Base-by-base conservation (phyloP, 1,139 yeast genomes). In the Pichia sp. region DNA sequence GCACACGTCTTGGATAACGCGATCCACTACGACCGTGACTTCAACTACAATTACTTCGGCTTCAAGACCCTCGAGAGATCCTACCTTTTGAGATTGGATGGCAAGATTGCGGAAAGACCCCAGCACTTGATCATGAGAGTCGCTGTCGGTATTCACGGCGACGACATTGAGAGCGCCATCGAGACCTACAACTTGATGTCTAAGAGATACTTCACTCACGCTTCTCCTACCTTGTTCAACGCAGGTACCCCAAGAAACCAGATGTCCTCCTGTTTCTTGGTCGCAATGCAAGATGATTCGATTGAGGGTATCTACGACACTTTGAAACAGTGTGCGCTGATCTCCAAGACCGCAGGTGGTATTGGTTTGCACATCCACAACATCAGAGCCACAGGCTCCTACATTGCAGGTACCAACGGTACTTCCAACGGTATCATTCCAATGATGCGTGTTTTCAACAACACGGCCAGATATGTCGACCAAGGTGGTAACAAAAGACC, bases 401-500 rank as follows among this genome's bases (percentile, higher is more conserved):
- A 75, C 60, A 79, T 80, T 49, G 72, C 81, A 4, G 78, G 82
- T 45, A 72, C 84, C 8, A 79, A 79, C 65, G 85, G 85, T 32
- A 73, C 74, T 3, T 78, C 84, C 4, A 78, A 74, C 63, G 85
- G 85, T 19, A 68, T 81, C 47, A 78, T 80, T 23, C 85, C 85
- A 1, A 79, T 81, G 84, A 68, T 81, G 15, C 74, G 80, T 59
- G 85, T 80, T 19, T 80, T 80, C 68, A 80, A 81, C 64, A 76
- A 79, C 63, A 80, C 84, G 7, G 84, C 85, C 16, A 74, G 82
- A 63, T 80, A 80, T 62, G 85, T 81, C 31, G 85, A 81, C 60
- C 85, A 81, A 64, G 85, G 85, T 38, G 85, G 85, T 32, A 80
- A 80, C 61, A 80, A 80, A 67, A 67, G 85, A 60, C 85, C 85